phyloP scores from a whole-genome alignment of 306 rosid genomes.

The apple (Malus domestica) region ASM211411v1 NC_041789.1:17755501-17756000 shows the following conservation, averaged over 20 bases:
- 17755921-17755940: slow-evolving; percentile 60
- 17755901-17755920: slow-evolving; percentile 54
- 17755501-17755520: not conserved
- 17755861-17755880: slow-evolving; percentile 51
- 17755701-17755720: not conserved
- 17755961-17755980: slow-evolving; percentile 52
- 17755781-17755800: not conserved
- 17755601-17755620: not conserved
- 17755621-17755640: no score
- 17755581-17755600: no score
- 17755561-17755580: not conserved
- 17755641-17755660: not conserved
- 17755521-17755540: not conserved
- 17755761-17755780: not conserved
- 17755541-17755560: not conserved
- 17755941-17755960: slow-evolving; percentile 84
- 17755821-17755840: slow-evolving; percentile 65
- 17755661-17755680: no score
- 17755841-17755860: slow-evolving; percentile 75
- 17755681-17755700: not conserved
- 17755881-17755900: slow-evolving; percentile 56
- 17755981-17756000: slow-evolving; percentile 56
- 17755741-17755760: not conserved
- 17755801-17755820: not conserved
- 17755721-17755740: no score